Conservation (phyloP, 495 filamentous ascomycete genomes). For the Lasiosphaeriaceae sp. region DNA sequence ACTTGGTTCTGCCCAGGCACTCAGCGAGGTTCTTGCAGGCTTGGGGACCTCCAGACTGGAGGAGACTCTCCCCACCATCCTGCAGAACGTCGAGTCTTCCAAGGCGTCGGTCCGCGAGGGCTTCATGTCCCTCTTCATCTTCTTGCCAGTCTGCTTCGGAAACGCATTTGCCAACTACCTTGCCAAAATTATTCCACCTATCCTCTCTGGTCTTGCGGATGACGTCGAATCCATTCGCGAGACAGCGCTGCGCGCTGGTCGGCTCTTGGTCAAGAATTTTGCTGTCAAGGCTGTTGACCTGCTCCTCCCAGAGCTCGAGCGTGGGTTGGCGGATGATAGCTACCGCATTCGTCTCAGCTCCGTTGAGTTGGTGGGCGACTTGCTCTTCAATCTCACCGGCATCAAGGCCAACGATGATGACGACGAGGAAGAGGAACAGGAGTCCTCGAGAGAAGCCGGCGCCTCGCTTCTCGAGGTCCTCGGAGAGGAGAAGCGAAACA, state of each 20-base stretch:
- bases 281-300: conserved; percentile 90
- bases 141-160: conserved; percentile 96
- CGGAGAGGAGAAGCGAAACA: conserved; percentile 92
- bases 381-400: conserved; percentile 96
- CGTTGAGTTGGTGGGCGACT: conserved; percentile 92
- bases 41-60: conserved; percentile 88
- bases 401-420: conserved; percentile 80
- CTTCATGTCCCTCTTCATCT: conserved; percentile 99
- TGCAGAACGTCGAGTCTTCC: conserved; percentile 91
- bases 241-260: conserved; percentile 85
- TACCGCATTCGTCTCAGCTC: conserved; percentile 97
- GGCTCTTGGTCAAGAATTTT: conserved; percentile 96
- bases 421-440: conserved; percentile 67
- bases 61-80: conserved; percentile 92
- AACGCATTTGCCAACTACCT: conserved; percentile 98
- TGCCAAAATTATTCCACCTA: conserved; percentile 92
- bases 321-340: conserved; percentile 90
- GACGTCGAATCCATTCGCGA: conserved; percentile 94
- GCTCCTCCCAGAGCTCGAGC: conserved; percentile 88
- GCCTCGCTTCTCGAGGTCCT: conserved; percentile 89
- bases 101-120: conserved; percentile 91
- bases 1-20: conserved; percentile 92
- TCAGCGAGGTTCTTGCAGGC: conserved; percentile 93
- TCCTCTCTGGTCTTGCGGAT: conserved; percentile 89
- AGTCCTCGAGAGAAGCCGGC: conserved; percentile 75